phyloP scores from a whole-genome alignment of 768 basidiomycete species.

The Cubamyces sp. region DNA sequence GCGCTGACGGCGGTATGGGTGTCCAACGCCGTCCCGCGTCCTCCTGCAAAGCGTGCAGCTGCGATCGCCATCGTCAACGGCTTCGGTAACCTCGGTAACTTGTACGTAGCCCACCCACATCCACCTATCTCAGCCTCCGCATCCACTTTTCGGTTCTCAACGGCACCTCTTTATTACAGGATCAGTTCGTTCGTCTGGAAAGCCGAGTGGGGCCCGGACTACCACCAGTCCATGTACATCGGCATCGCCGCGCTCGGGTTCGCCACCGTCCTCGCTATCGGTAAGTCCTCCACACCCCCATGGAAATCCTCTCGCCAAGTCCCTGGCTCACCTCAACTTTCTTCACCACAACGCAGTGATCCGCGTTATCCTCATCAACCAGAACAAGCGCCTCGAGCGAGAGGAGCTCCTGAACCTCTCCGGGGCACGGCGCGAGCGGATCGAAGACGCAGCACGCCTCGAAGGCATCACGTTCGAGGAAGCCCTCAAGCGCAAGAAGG shows the following conservation, averaged over 20 bases:
- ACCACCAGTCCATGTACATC: conserved; percentile 66
- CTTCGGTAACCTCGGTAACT: conserved; percentile 56
- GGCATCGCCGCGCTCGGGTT: conserved; percentile 40
- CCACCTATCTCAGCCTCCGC: no score
- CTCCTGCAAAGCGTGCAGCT: conserved; percentile 58
- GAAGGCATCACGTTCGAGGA: conserved; percentile 65
- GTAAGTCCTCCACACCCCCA: conserved; percentile 30
- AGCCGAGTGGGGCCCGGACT: conserved; percentile 60
- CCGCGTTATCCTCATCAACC: conserved; percentile 47
- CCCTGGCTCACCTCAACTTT: no score
- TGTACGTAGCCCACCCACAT: no score
- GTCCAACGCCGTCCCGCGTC: conserved; percentile 60
- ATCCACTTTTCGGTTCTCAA: no score
- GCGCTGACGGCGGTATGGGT: conserved; percentile 62
- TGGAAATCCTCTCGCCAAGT: neutral
- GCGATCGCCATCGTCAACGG: conserved; percentile 69
- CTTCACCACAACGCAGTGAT: conserved; percentile 46
- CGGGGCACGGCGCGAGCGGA: conserved; percentile 50
- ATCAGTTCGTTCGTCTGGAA: conserved; percentile 69
- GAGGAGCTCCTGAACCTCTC: conserved; percentile 50
- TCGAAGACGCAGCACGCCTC: conserved; percentile 60
- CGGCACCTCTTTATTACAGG: conserved; percentile 33
- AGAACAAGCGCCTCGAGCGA: conserved; percentile 54
- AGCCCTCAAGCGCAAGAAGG: conserved; percentile 57
- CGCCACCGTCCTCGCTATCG: conserved; percentile 37